phyloP scores from a whole-genome alignment of 2,329 filamentous ascomycete species.

The Dactylellina leptospora region DNA sequence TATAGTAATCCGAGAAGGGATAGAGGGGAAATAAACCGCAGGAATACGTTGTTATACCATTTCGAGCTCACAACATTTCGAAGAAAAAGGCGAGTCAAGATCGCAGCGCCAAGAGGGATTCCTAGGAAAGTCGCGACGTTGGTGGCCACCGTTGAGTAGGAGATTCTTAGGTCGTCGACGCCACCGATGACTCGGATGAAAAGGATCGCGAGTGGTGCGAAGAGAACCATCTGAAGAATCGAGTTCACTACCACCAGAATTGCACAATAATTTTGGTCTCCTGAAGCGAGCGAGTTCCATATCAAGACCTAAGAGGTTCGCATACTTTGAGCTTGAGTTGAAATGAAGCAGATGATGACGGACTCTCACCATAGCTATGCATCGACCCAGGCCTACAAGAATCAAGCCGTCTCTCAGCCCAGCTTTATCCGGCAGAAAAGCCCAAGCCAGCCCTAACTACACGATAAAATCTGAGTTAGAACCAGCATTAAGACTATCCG shows the following conservation, averaged over 20 bases:
- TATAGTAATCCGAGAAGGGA: slow-evolving; percentile 85
- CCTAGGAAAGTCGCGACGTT: slow-evolving; percentile 86
- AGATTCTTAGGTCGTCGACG: slow-evolving; percentile 39
- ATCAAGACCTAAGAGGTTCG: slow-evolving; percentile 67
- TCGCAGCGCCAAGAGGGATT: slow-evolving; percentile 80
- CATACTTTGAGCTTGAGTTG: background rate
- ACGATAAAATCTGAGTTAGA: background rate
- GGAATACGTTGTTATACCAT: slow-evolving; percentile 76
- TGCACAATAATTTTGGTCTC: slow-evolving; percentile 83
- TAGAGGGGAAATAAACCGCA: slow-evolving; percentile 75
- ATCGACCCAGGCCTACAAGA: slow-evolving; percentile 82
- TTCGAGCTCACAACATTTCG: slow-evolving; percentile 65
- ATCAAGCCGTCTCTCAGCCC: slow-evolving; percentile 74
- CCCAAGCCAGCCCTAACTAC: slow-evolving; percentile 73
- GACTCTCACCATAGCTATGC: slow-evolving; percentile 80
- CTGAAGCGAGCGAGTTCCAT: slow-evolving; percentile 80
- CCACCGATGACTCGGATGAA: slow-evolving; percentile 70
- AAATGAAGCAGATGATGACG: background rate
- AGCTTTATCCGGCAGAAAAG: slow-evolving; percentile 69
- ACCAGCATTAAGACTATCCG: background rate
- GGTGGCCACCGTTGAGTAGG: slow-evolving; percentile 75
- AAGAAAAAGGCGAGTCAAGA: slow-evolving; percentile 75
- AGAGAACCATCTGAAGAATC: slow-evolving; percentile 76
- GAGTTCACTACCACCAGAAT: slow-evolving; percentile 80
- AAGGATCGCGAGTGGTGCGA: slow-evolving; percentile 73